These are phyloP conservation scores for Trichoderma asperelloides DNA, from an alignment of 495 filamentous ascomycete genomes.

Conservation along the genomic window DNA sequence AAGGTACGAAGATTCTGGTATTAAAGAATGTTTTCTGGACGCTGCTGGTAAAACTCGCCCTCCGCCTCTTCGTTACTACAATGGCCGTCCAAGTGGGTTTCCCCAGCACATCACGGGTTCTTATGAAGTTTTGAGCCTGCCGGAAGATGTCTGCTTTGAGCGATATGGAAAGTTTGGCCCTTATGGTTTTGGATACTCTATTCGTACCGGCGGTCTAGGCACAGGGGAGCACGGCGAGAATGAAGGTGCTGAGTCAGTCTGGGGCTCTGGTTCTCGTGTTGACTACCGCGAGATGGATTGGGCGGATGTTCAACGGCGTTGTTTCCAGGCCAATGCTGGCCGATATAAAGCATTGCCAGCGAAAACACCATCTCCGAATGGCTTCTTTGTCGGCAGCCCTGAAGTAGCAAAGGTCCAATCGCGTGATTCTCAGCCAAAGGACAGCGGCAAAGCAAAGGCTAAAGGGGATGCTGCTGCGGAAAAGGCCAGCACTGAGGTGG, in stretches of 20 bases:
- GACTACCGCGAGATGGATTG: constrained; percentile 68
- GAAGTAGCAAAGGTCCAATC: constrained; percentile 31
- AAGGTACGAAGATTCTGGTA: constrained; percentile 1
- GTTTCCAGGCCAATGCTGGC: constrained; percentile 56
- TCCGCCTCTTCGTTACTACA: constrained; percentile 59
- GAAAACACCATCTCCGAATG: constrained; percentile 31
- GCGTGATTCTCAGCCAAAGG: constrained; percentile 26
- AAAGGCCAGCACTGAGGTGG: not conserved
- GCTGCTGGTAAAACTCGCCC: constrained; percentile 49
- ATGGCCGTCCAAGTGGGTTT: constrained; percentile 69
- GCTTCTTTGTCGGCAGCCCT: constrained; percentile 30
- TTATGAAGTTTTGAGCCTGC: constrained; percentile 68
- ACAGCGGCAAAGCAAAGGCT: constrained; percentile 29
- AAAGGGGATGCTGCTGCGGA: not conserved
- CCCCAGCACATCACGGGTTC: constrained; percentile 77
- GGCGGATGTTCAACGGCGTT: constrained; percentile 64
- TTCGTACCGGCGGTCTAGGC: constrained; percentile 67
- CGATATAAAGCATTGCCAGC: constrained; percentile 47
- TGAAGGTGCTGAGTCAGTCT: constrained; percentile 64
- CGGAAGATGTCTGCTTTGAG: constrained; percentile 89
- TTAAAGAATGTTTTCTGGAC: constrained; percentile 69
- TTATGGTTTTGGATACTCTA: constrained; percentile 81
- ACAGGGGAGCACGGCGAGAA: constrained; percentile 69
- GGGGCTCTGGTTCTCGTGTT: constrained; percentile 57
- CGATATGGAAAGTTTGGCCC: constrained; percentile 80